Evolutionary conservation across 768 basidiomycete species (phyloP).

Genomic region (Panus rudis): DNA sequence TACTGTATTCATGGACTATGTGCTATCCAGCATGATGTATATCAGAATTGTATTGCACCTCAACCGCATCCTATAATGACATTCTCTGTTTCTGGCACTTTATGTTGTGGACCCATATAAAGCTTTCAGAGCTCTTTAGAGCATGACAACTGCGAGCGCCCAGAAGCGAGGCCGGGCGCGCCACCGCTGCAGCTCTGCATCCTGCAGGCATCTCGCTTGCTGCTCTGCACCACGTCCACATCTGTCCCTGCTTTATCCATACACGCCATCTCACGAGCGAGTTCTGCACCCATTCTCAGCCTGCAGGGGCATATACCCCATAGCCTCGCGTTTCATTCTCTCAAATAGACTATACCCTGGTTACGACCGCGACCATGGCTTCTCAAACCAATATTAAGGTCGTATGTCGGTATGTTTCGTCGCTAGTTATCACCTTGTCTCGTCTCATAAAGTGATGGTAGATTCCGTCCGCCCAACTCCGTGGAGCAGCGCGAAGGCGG

Average conservation of each 20-base stretch:
- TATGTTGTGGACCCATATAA: too few species aligned
- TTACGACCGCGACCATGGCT: conserved; percentile 51
- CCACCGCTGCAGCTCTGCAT: too few species aligned
- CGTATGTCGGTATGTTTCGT: conserved; percentile 81
- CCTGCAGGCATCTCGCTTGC: too few species aligned
- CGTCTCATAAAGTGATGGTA: conserved; percentile 21
- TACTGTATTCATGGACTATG: too few species aligned
- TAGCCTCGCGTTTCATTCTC: background rate
- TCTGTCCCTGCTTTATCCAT: background rate
- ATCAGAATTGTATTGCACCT: too few species aligned
- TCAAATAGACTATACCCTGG: conserved; percentile 21
- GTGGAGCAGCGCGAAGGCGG: conserved; percentile 85
- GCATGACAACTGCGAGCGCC: too few species aligned
- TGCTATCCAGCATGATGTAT: too few species aligned
- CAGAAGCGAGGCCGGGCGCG: too few species aligned
- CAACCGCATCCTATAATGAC: too few species aligned
- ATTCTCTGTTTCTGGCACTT: too few species aligned
- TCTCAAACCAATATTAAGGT: conserved; percentile 92
- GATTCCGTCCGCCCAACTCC: conserved; percentile 93
- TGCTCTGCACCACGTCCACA: background rate
- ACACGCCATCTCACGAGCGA: too few species aligned
- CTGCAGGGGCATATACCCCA: background rate
- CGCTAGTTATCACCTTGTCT: background rate
- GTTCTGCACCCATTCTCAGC: background rate
- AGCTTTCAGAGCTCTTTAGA: too few species aligned